phyloP scores from a whole-genome alignment of 2,329 filamentous ascomycete species.

The Hypoxylon sp. region DNA sequence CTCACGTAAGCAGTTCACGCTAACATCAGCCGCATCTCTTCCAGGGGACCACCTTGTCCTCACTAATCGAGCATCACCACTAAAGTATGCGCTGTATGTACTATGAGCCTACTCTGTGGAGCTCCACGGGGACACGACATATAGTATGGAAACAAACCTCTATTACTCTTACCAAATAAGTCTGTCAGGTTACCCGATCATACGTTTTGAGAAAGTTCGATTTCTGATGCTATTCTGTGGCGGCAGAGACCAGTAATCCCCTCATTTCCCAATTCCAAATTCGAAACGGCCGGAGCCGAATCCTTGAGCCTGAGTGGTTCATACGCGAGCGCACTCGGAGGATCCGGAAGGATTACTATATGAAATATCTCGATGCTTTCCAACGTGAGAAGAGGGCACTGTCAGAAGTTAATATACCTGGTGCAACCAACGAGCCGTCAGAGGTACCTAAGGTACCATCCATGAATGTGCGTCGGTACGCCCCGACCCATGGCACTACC shows the following conservation, averaged over 20 bases:
- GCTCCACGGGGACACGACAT: background rate
- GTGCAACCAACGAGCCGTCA: background rate
- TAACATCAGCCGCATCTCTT: background rate
- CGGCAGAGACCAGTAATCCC: background rate
- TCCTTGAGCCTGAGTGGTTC: background rate
- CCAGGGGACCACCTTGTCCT: background rate
- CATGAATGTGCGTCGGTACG: background rate
- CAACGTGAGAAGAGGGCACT: background rate
- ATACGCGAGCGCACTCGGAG: background rate
- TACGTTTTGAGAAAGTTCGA: background rate
- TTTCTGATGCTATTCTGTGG: background rate
- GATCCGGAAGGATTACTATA: background rate
- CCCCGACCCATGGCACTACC: background rate
- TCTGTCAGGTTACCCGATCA: background rate
- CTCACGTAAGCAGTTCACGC: slow-evolving; percentile 1
- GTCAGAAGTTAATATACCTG: background rate
- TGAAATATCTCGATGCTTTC: background rate
- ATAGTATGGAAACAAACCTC: background rate
- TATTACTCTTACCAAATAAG: background rate
- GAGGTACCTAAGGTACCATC: too few species aligned
- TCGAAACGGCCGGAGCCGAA: background rate
- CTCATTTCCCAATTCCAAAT: background rate
- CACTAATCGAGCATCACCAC: background rate
- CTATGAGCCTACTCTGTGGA: background rate
- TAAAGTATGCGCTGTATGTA: background rate